Evolutionary conservation across 2,329 filamentous ascomycete species (phyloP).

Genomic region (Fusarium cyanostomum): DNA sequence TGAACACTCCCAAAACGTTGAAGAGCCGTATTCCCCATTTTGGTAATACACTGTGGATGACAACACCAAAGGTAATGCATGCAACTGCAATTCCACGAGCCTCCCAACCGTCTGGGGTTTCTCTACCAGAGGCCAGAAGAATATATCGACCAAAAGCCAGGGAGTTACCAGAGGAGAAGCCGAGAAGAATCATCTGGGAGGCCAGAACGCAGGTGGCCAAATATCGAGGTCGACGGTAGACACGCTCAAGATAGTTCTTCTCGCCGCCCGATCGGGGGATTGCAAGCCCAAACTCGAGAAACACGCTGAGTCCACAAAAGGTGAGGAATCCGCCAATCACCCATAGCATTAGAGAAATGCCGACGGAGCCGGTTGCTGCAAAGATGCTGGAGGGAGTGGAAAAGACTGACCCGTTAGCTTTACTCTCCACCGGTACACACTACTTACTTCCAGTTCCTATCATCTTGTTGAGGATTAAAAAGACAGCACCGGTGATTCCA

Average conservation of each 20-base stretch:
- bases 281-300: slow-evolving; percentile 70
- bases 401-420: slow-evolving; percentile 53
- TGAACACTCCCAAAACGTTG: slow-evolving; percentile 68
- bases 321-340: slow-evolving; percentile 60
- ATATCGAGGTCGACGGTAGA: slow-evolving; percentile 67
- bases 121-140: slow-evolving; percentile 61
- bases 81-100: slow-evolving; percentile 65
- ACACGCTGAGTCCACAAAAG: slow-evolving; percentile 68
- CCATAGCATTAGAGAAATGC: slow-evolving; percentile 47
- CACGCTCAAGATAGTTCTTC: slow-evolving; percentile 73
- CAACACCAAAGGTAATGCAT: slow-evolving; percentile 63
- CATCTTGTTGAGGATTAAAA: slow-evolving; percentile 67
- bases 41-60: slow-evolving; percentile 61
- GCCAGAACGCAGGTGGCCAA: slow-evolving; percentile 68
- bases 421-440: rapidly evolving
- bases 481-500: slow-evolving; percentile 61
- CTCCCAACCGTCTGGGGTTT: slow-evolving; percentile 61
- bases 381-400: slow-evolving; percentile 65
- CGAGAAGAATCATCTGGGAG: slow-evolving; percentile 68
- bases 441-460: slow-evolving; percentile 65
- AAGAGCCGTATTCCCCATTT: slow-evolving; percentile 68
- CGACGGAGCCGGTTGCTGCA: slow-evolving; percentile 61
- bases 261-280: slow-evolving; percentile 71
- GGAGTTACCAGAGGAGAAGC: slow-evolving; percentile 68
- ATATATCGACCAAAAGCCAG: slow-evolving; percentile 68